phyloP scores from a whole-genome alignment of 2,329 filamentous ascomycete genomes.

The Cytospora paraplurivora region DNA sequence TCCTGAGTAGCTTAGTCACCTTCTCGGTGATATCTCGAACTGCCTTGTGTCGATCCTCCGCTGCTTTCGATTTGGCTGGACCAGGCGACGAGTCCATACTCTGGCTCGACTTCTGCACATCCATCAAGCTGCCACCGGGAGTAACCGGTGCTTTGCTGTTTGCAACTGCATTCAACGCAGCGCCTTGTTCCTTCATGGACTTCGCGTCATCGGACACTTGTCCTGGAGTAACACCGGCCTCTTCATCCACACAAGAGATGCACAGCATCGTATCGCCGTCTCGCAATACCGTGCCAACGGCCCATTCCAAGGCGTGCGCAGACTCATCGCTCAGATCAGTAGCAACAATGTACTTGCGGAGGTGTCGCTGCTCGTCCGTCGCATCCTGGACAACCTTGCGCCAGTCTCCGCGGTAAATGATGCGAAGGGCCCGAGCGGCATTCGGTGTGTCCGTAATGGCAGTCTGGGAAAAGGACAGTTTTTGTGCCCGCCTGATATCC shows the following conservation, averaged over 20 bases:
- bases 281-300: conserved; percentile 88
- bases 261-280: conserved; percentile 93
- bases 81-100: conserved; percentile 11
- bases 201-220: conserved; percentile 72
- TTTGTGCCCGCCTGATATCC: conserved; percentile 87
- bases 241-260: conserved; percentile 92
- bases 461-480: conserved; percentile 78
- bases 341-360: conserved; percentile 92
- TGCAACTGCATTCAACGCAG: conserved; percentile 67
- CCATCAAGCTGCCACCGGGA: conserved; percentile 35
- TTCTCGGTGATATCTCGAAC: conserved; percentile 83
- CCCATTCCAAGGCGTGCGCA: conserved; percentile 95
- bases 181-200: conserved; percentile 74
- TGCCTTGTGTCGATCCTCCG: conserved; percentile 78
- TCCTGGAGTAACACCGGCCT: conserved; percentile 59
- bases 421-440: conserved; percentile 80
- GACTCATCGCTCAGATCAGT: conserved; percentile 94
- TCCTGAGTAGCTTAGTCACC: conserved; percentile 82
- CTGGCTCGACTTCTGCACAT: conserved; percentile 32
- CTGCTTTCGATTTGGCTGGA: conserved; percentile 50
- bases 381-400: conserved; percentile 73
- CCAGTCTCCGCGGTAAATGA: conserved; percentile 89
- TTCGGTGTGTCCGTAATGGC: conserved; percentile 75
- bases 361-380: conserved; percentile 74
- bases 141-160: conserved; percentile 42